Conservation (phyloP, 352 stramenopile genomes). For the Phytophthora citricola region DNA sequence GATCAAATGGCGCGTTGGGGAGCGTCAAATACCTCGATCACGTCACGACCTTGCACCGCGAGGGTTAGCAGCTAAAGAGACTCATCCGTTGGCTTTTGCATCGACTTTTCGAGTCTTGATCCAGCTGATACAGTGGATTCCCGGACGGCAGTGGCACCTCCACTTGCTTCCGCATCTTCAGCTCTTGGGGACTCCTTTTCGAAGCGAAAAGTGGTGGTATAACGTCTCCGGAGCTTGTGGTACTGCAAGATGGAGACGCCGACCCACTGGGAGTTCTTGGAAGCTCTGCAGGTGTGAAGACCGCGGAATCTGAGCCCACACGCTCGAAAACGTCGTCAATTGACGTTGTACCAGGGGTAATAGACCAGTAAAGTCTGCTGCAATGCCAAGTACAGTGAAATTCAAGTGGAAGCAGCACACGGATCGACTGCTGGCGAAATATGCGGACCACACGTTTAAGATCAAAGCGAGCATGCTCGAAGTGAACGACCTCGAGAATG, state of each 20-base stretch:
- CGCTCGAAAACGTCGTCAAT: conserved; percentile 11
- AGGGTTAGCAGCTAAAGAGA: conserved; percentile 35
- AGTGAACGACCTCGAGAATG: conserved; percentile 67
- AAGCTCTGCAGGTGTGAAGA: conserved; percentile 4
- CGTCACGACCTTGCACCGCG: conserved; percentile 30
- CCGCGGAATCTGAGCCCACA: neutral
- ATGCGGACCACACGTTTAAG: conserved; percentile 69
- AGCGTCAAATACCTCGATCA: conserved; percentile 39
- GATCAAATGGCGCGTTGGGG: conserved; percentile 53
- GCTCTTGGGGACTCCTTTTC: conserved; percentile 8
- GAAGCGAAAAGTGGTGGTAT: conserved; percentile 2
- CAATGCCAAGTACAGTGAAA: conserved; percentile 48
- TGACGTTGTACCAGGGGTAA: neutral
- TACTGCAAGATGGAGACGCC: conserved; percentile 70
- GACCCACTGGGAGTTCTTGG: conserved; percentile 71
- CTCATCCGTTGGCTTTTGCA: conserved; percentile 53
- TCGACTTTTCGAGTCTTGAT: conserved; percentile 9
- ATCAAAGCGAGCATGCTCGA: conserved; percentile 87
- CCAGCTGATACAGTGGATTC: neutral
- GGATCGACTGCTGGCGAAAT: conserved; percentile 69
- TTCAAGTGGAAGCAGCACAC: conserved; percentile 73
- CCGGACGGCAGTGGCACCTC: neutral
- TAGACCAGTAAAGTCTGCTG: neutral
- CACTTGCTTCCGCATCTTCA: conserved; percentile 5
- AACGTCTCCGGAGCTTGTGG: conserved; percentile 50